Evolutionary conservation across 805 yeast species (phyloP).

Genomic region (Yarrowia porcina): DNA sequence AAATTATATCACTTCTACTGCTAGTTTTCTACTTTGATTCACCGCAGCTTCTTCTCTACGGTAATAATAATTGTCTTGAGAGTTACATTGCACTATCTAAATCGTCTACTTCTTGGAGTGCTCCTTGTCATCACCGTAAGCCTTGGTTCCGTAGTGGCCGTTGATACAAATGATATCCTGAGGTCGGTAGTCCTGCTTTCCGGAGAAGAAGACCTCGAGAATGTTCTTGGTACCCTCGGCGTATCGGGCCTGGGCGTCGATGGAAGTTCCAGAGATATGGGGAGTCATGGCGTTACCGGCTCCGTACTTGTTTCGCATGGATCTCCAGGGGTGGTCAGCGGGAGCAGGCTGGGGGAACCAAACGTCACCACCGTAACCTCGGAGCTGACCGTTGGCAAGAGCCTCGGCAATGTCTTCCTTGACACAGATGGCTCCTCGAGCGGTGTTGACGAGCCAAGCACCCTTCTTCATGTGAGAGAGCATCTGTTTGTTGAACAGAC

Average conservation of each 20-base stretch:
- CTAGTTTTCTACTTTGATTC: no score
- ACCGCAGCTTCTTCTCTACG: no score
- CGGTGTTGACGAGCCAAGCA: neutral
- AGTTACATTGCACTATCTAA: no score
- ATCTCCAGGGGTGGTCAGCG: neutral
- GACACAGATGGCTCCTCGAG: conserved; percentile 1
- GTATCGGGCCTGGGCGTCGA: neutral
- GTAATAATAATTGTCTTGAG: no score
- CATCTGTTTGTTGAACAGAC: neutral
- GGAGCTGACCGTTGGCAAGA: neutral
- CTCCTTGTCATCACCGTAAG: neutral
- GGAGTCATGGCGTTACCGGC: neutral
- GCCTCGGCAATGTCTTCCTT: neutral
- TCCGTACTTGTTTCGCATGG: neutral
- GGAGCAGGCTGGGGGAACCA: conserved; percentile 1
- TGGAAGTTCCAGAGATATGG: neutral
- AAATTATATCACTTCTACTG: no score
- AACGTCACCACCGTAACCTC: neutral
- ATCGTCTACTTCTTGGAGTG: neutral
- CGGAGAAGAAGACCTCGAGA: neutral
- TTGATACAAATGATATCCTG: neutral
- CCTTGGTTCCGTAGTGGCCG: neutral
- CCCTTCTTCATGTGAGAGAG: conserved; percentile 3
- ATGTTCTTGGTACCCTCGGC: neutral
- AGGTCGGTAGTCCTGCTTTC: neutral